Conservation (phyloP, 208 protist species). For the Ichthyophonus hoferi region DNA sequence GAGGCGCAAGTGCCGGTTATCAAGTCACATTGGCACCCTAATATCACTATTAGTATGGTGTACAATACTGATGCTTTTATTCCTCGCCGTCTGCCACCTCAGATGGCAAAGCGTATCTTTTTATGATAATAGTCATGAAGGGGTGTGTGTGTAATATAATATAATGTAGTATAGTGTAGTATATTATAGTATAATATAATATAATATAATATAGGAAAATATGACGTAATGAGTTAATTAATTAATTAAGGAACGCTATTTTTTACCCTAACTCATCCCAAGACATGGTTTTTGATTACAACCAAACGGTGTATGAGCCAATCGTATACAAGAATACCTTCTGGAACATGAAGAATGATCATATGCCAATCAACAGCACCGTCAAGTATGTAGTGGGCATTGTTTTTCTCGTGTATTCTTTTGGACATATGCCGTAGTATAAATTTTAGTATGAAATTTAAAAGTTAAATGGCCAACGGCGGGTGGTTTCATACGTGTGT, state of each 20-base stretch:
- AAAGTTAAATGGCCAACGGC: too few relatives aligned
- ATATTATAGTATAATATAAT: too few relatives aligned
- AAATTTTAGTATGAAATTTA: too few relatives aligned
- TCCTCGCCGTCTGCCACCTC: not conserved
- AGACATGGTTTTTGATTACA: not conserved
- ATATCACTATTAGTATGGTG: not conserved
- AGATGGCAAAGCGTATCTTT: not conserved
- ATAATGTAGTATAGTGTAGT: too few relatives aligned
- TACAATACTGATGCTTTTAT: not conserved
- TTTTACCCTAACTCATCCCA: not conserved
- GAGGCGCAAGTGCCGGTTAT: too few relatives aligned
- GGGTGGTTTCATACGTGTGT: too few relatives aligned
- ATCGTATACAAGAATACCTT: slow-evolving; percentile 86
- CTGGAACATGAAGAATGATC: slow-evolving; percentile 77
- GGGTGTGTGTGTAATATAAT: too few relatives aligned
- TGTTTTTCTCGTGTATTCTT: too few relatives aligned
- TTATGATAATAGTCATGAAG: too few relatives aligned
- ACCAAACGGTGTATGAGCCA: slow-evolving; percentile 65
- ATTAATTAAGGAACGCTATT: not conserved
- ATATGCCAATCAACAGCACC: slow-evolving; percentile 74
- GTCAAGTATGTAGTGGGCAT: slow-evolving; percentile 40
- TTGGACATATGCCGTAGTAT: too few relatives aligned
- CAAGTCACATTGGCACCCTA: not conserved
- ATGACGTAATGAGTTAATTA: too few relatives aligned
- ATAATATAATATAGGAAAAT: too few relatives aligned